Evolutionary conservation across 1,284 basidiomycete genomes (phyloP), one percentile per base, ranked within the genome.

Genomic region (Leccinum fallax): DNA sequence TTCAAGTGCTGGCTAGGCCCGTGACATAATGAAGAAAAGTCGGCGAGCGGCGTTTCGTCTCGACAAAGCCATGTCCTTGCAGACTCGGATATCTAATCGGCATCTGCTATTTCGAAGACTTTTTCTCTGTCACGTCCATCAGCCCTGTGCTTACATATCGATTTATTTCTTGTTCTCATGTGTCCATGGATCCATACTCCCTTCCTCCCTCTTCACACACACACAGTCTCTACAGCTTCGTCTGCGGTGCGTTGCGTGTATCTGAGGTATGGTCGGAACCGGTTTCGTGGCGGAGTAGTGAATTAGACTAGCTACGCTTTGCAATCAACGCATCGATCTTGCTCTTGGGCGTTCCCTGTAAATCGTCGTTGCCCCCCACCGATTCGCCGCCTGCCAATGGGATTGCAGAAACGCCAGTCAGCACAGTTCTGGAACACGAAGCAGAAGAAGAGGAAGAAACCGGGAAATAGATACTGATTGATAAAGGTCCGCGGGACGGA

Each of bases 401-500:
- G 9, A 43, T 43, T n/a, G 4, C 40, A 15, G 24, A 4, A 3
- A 1, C 21, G n/a, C 3, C 2, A 21, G 16, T 60, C 7, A 65
- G 15, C 9, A 8, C 4, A 26, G 15, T 28, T 52, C 15, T 2
- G 1, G 13, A 49, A 49, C 6, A 48, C 8, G 38, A n/a, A 19
- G 46, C 3, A 1, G 46, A 48, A 13, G 13, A 24, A 48, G 21
- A 24, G 10, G 46, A 48, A 48, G 21, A 7, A 21, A 5, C 9
- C 4, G 19, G 11, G 19, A 6, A 38, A 60, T 15, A 2, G 15
- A 30, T 5, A 57, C 70, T 0, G 19, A 74, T 73, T 63, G 56
- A 72, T 74, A 26, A 74, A 72, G 6, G 63, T 72, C 32, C 71
- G 61, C 13, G 71, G 71, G 19, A 72, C 71, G 3, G 73, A 68